Evolutionary conservation across 2,329 filamentous ascomycete species (phyloP), one percentile per base, ranked within the genome.

Genomic region (Dothistroma septosporum): DNA sequence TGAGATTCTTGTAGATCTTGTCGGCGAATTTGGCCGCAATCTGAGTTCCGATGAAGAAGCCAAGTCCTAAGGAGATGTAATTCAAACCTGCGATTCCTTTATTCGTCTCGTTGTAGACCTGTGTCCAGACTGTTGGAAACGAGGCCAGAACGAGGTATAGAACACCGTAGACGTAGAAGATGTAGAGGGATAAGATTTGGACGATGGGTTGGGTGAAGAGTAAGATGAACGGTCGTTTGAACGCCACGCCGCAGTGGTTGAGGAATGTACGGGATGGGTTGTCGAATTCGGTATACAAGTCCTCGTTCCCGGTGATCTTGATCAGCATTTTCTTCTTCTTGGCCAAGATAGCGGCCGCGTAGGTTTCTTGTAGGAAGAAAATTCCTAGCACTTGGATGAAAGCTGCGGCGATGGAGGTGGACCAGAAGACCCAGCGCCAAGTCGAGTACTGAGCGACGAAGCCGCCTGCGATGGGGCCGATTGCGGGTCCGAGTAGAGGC

Each of bases 351-450:
- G 83, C 83, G 0, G 87, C 86, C 0, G 80, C 83, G 72, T 89
- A 89, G 1, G 87, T 89, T 70, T 90, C 87, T 58, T 80, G 80
- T 0, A 86, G 78, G 64, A 87, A 81, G 71, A 87, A 82, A 53
- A 89, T 72, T 5, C 87, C 87, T 8, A 82, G 75, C 11, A 81
- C 61, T 70, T 89, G 86, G 55, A 91, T 82, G 12, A 84, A 61
- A 1, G 79, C 87, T 59, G 85, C 84, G 24, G 78, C 78, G 59
- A 90, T 87, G 0, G 85, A 84, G 0, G 86, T 88, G 0, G 84
- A 79, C 75, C 83, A 89, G 76, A 91, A 91, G 8, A 85, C 83
- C 88, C 88, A 91, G 44, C 87, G 81, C 89, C 89, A 91, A 0
- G 82, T 85, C 8, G 81, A 84, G 63, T 82, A 77, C 67, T 87